Evolutionary conservation across 257 asterid genomes (phyloP).

Genomic region (Henckelia pumila): DNA sequence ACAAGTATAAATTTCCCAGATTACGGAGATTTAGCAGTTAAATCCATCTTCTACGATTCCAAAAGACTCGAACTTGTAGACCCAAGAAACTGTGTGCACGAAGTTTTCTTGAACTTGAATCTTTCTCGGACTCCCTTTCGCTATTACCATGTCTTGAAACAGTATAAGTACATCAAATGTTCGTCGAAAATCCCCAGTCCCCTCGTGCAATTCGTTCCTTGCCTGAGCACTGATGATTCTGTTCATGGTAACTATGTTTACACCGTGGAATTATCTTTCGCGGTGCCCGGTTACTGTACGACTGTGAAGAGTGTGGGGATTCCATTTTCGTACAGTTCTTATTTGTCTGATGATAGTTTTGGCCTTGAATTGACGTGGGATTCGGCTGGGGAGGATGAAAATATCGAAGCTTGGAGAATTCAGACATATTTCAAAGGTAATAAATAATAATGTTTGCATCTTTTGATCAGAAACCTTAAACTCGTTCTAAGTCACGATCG

Average conservation of each 20-base stretch:
- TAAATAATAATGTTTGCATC: not conserved
- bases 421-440: slow-evolving; percentile 20
- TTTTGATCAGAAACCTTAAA: not conserved
- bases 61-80: slow-evolving; percentile 34
- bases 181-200: slow-evolving; percentile 24
- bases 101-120: slow-evolving; percentile 50
- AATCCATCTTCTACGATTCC: slow-evolving; percentile 34
- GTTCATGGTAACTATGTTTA: slow-evolving; percentile 32
- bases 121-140: slow-evolving; percentile 43
- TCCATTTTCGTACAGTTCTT: slow-evolving; percentile 49
- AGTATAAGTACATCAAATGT: slow-evolving; percentile 48
- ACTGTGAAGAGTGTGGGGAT: slow-evolving; percentile 32
- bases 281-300: slow-evolving; percentile 32
- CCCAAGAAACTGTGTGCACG: slow-evolving; percentile 44
- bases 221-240: slow-evolving; percentile 34
- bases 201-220: slow-evolving; percentile 34
- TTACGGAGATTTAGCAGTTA: slow-evolving; percentile 40
- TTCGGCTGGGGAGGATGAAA: not conserved
- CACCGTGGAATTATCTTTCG: slow-evolving; percentile 30
- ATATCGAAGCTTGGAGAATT: not conserved
- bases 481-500: not conserved
- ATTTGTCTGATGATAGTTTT: slow-evolving; percentile 44
- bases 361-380: slow-evolving; percentile 48
- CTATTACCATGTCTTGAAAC: slow-evolving; percentile 34
- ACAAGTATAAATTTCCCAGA: slow-evolving; percentile 33